These are phyloP conservation scores for Heliamphora exappendiculata DNA, from an alignment of 148 eudicot species.

Conservation along the genomic window DNA sequence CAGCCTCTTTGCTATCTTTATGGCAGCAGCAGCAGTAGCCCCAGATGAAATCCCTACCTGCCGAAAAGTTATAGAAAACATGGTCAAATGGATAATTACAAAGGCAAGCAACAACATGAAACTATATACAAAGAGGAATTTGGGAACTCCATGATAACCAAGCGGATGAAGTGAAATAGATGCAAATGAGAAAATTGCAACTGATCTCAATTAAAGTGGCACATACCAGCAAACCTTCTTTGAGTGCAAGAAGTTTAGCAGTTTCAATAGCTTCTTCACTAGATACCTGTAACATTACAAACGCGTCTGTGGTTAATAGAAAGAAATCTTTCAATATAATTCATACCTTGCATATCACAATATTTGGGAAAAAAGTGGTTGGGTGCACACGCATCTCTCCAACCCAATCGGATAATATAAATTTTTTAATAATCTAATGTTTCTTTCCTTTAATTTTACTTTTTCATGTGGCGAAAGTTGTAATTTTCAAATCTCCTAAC, in stretches of 20 bases:
- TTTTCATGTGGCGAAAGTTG: not conserved
- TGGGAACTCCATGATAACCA: not conserved
- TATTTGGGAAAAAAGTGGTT: not conserved
- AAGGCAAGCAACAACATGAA: not conserved
- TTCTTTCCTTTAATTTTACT: not conserved
- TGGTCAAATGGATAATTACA: not conserved
- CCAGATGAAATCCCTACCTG: conserved; percentile 94
- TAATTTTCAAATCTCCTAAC: not conserved
- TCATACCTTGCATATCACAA: not conserved
- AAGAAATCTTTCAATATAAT: not conserved
- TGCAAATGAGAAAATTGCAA: not conserved
- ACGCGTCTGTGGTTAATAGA: too few species aligned
- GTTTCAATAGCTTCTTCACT: conserved; percentile 40
- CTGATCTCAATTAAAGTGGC: not conserved
- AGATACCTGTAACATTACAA: conserved; percentile 27
- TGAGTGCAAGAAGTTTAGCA: conserved; percentile 33
- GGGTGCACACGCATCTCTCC: too few species aligned
- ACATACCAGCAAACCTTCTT: conserved; percentile 50
- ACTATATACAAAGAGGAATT: not conserved
- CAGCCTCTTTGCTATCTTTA: conserved; percentile 62
- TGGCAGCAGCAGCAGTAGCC: conserved; percentile 77
- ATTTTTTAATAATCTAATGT: not conserved
- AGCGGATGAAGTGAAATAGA: not conserved
- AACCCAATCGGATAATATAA: not conserved
- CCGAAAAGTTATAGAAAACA: not conserved